phyloP scores from a whole-genome alignment of 345 rosid species.

The Raphanus raphanistrum region DNA sequence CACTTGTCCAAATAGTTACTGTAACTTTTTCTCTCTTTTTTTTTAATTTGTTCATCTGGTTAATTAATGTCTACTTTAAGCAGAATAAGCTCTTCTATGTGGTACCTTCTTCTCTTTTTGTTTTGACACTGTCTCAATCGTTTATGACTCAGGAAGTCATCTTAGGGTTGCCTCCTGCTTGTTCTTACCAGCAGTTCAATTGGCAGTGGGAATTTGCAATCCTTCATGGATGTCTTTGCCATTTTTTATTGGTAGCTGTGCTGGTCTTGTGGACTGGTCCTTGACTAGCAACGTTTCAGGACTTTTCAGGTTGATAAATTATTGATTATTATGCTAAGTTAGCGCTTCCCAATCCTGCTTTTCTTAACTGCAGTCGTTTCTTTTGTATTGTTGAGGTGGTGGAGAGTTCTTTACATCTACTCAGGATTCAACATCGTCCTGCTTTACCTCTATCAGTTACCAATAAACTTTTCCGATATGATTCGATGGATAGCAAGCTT shows the following conservation, averaged over 20 bases:
- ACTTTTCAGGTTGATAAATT: slow-evolving; percentile 70
- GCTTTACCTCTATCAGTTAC: slow-evolving; percentile 89
- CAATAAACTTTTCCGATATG: slow-evolving; percentile 57
- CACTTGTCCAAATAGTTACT: slow-evolving; percentile 16
- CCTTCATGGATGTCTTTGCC: slow-evolving; percentile 98
- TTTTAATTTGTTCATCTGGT: slow-evolving; percentile 15
- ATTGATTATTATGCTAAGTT: slow-evolving; percentile 12
- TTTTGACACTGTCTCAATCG: slow-evolving; percentile 32
- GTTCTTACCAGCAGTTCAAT: slow-evolving; percentile 87
- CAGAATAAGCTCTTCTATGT: slow-evolving; percentile 3
- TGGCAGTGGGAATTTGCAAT: slow-evolving; percentile 89
- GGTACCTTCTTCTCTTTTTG: slow-evolving; percentile 19
- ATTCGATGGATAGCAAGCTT: slow-evolving; percentile 67
- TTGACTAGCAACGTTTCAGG: slow-evolving; percentile 96
- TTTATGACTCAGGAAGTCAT: slow-evolving; percentile 69
- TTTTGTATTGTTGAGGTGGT: slow-evolving; percentile 71
- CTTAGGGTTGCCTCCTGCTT: slow-evolving; percentile 87
- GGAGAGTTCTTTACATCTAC: slow-evolving; percentile 94
- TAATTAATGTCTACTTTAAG: slow-evolving; percentile 11
- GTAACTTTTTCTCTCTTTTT: neutral
- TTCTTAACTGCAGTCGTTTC: slow-evolving; percentile 17
- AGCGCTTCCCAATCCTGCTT: slow-evolving; percentile 25
- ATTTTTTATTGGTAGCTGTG: slow-evolving; percentile 94
- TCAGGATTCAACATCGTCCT: slow-evolving; percentile 76
- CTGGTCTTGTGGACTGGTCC: slow-evolving; percentile 97